Base-by-base conservation (phyloP, 108 stramenopile genomes). In the Skeletonema costatum region DNA sequence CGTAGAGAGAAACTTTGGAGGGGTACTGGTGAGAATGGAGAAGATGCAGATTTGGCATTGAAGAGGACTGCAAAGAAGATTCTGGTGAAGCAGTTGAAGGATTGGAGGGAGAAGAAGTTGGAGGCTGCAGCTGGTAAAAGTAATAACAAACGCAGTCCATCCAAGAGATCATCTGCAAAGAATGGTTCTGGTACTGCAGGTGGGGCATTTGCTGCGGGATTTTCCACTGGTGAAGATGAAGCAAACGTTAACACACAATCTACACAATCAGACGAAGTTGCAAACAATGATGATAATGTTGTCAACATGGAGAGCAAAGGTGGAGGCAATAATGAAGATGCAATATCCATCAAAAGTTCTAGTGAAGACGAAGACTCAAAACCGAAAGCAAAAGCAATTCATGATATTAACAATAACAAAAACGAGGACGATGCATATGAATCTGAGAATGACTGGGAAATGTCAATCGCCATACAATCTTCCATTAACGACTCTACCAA, bases 41-140 rank as follows among this genome's bases (percentile, higher is more conserved):
- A 71, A 30, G 44, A 56, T 5, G 76, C 75, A n/a, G 62, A 71
- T 21, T 76, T 76, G 6, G 89, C 84, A 19, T 38, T 90, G 32
- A 89, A 85, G 70, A 75, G 91, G 10, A 78, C 90, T 65, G 96
- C 96, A 35, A 89, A 87, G 71, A 84, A 88, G 56, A 74, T 97
- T 35, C 76, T 97, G 70, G 89, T 88, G 9, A 68, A 86, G 61
- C 74, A 88, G 62, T 71, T 93, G 62, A 81, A 82, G 59, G 82
- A 86, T 39, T 72, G 72, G 68, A 66, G 67, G 50, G 75, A 73
- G 71, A 68, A 38, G 71, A 77, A 64, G 62, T 12, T 68, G 50
- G 76, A 51, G 44, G 29, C 8, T 62, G 32, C 38, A 67, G 74
- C 12, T 31, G 59, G 12, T 30, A 46, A 31, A 3, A 42, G 42